Base-by-base conservation (phyloP, 2,329 filamentous ascomycete genomes). In the Aspergillus intermedius region DNA sequence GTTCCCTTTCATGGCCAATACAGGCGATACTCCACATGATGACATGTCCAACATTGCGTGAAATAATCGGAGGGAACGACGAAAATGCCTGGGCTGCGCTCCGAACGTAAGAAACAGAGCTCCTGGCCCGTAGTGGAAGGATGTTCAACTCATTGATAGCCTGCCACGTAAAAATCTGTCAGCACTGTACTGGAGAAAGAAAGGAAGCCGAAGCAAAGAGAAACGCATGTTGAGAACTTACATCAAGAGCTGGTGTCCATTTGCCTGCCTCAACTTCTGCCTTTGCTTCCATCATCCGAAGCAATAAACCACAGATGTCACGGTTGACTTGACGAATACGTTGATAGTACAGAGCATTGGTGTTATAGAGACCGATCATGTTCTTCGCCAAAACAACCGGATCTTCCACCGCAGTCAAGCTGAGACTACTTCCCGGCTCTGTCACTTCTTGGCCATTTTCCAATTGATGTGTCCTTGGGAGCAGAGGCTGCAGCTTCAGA, bases 1-100 rank as follows among this genome's bases (percentile, higher is more conserved):
- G 75, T 59, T 87, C 84, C 53, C 88, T 81, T 69, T 95, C 86
- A 49, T 83, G 80, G 44, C 86, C 84, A 69, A 91, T 94, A 72
- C 87, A 90, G 39, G 86, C 80, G 57, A 98, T 88, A 44, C 89
- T 89, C 93, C 93, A 97, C 74, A 95, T 86, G 54, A 98, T 79
- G 53, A 97, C 77, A 68, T 91, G 89, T 15, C 91, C 91, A 59
- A 96, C 84, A 62, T 93, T 95, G 65, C 88, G 84, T 2, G 91
- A 86, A 37, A 98, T 87, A 6, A 90, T 82, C 57, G 88, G 82
- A 3, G 89, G 81, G 37, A 95, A 79, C 1, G 79, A 77, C 13
- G 88, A 81, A 72, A 98, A 97, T 53, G 84, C 85, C 60, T 88
- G 83, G 1, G 91, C 90, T 52, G 84, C 84, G 55, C 79, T 79